Evolutionary conservation across 768 basidiomycete genomes (phyloP).

Genomic region (Amanita thiersii): DNA sequence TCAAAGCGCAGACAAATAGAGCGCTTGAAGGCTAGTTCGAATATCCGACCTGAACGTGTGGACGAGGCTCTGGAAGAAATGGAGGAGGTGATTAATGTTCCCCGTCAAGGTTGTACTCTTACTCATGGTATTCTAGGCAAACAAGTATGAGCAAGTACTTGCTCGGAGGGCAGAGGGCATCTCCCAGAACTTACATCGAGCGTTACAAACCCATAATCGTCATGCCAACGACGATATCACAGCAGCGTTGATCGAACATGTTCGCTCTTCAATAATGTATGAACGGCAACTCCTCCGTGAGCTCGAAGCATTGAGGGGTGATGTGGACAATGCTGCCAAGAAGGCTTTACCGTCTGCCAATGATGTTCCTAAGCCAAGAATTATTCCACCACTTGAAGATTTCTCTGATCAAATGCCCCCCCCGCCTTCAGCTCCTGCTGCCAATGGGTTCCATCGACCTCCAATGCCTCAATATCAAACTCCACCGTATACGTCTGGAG

Average conservation of each 20-base stretch:
- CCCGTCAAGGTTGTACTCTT: slow-evolving; percentile 7
- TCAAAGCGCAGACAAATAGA: slow-evolving; percentile 90
- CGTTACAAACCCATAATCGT: slow-evolving; percentile 77
- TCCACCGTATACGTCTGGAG: slow-evolving; percentile 26
- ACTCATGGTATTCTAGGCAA: slow-evolving; percentile 48
- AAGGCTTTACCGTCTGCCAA: slow-evolving; percentile 42
- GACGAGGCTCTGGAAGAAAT: slow-evolving; percentile 90
- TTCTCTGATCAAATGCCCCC: slow-evolving; percentile 28
- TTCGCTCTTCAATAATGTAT: slow-evolving; percentile 85
- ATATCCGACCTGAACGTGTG: slow-evolving; percentile 77
- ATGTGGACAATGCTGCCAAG: slow-evolving; percentile 62
- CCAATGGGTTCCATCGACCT: slow-evolving; percentile 25
- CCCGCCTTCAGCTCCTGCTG: slow-evolving; percentile 20
- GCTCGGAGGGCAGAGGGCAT: slow-evolving; percentile 86
- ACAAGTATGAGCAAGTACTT: slow-evolving; percentile 81
- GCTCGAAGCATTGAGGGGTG: slow-evolving; percentile 74
- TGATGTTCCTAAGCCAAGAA: slow-evolving; percentile 50
- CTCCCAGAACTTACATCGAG: slow-evolving; percentile 85
- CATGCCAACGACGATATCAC: slow-evolving; percentile 90
- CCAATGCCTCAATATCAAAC: slow-evolving; percentile 17
- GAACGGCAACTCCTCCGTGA: slow-evolving; percentile 85
- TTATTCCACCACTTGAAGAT: slow-evolving; percentile 61
- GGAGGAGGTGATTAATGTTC: slow-evolving; percentile 59
- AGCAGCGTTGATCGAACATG: slow-evolving; percentile 85
- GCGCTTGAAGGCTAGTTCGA: slow-evolving; percentile 76